Evolutionary conservation across 2,329 filamentous ascomycete species (phyloP).

Genomic region (Anthostomella pinea): DNA sequence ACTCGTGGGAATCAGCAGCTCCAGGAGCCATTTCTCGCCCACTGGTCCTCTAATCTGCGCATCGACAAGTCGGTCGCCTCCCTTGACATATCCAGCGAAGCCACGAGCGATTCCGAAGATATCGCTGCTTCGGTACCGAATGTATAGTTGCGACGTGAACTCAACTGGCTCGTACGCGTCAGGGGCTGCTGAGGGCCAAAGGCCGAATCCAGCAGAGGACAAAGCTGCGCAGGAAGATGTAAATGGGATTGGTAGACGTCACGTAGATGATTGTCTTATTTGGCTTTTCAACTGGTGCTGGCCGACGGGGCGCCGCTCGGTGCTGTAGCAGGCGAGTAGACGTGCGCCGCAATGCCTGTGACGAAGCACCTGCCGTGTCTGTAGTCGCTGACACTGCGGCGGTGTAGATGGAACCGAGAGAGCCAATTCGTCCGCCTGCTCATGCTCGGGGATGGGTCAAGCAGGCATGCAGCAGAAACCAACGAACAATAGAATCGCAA

Average conservation of each 20-base stretch:
- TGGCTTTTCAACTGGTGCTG: constrained; percentile 37
- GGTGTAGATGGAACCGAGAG: too few species aligned
- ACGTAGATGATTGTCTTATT: constrained; percentile 38
- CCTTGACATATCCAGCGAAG: constrained; percentile 35
- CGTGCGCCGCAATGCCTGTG: too few species aligned
- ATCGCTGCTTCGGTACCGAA: constrained; percentile 37
- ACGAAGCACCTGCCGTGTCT: too few species aligned
- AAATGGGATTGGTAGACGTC: constrained; percentile 34
- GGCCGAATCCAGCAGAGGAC: constrained; percentile 38
- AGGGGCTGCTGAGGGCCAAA: constrained; percentile 26
- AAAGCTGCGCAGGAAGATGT: constrained; percentile 37
- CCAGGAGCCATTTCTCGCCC: constrained; percentile 21
- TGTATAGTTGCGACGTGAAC: constrained; percentile 38
- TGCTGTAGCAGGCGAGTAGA: too few species aligned
- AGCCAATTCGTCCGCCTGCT: too few species aligned
- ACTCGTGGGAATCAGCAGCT: constrained; percentile 17
- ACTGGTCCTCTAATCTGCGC: constrained; percentile 16
- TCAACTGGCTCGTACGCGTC: constrained; percentile 27
- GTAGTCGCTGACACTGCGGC: too few species aligned
- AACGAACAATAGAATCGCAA: too few species aligned
- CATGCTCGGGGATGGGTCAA: too few species aligned
- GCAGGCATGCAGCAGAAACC: too few species aligned
- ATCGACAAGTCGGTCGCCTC: constrained; percentile 47
- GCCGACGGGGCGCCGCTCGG: too few species aligned
- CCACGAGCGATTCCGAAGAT: constrained; percentile 29